Percentiles rank a stretch among this genome's conserved stretches.
Evolutionary conservation across 2,329 filamentous ascomycete genomes (phyloP).

Genomic region (Arthrocladium fulminans): DNA sequence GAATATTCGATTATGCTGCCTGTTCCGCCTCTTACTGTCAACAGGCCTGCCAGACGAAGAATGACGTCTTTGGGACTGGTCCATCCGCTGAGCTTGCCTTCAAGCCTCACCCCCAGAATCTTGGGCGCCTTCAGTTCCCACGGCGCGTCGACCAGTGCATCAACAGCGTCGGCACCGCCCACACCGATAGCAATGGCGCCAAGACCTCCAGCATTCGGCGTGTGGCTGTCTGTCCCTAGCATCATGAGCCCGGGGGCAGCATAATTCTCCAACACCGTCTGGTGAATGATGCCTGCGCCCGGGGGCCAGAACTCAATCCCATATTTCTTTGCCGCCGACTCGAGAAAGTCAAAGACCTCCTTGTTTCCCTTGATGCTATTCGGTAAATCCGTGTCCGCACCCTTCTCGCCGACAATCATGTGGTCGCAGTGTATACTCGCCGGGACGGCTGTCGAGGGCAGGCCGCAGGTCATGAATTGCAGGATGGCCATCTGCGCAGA

Average conservation of each 20-base stretch:
- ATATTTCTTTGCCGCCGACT: constrained; percentile 82
- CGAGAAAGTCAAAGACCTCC: constrained; percentile 95
- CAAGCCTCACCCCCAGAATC: constrained; percentile 74
- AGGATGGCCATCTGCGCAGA: constrained; percentile 96
- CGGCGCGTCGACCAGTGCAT: constrained; percentile 88
- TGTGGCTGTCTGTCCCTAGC: constrained; percentile 95
- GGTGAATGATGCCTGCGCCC: constrained; percentile 90
- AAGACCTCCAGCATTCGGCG: constrained; percentile 90
- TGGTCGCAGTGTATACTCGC: constrained; percentile 99
- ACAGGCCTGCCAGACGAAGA: constrained; percentile 72
- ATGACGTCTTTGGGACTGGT: constrained; percentile 94
- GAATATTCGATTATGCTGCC: constrained; percentile 93
- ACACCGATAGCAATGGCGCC: constrained; percentile 94
- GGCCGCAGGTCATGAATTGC: constrained; percentile 96
- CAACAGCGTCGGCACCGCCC: constrained; percentile 91
- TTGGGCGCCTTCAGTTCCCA: constrained; percentile 97
- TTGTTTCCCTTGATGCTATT: constrained; percentile 84
- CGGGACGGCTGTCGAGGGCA: constrained; percentile 81
- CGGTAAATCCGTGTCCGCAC: constrained; percentile 75
- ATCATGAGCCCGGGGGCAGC: constrained; percentile 97
- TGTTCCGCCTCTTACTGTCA: constrained; percentile 89
- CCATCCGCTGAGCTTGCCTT: constrained; percentile 80
- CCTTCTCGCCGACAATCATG: constrained; percentile 91
- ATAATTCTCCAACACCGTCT: constrained; percentile 97
- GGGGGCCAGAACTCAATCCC: constrained; percentile 95